These are phyloP conservation scores for Pseudozyma flocculosa DNA, from an alignment of 1,284 basidiomycete genomes.

Conservation along the genomic window DNA sequence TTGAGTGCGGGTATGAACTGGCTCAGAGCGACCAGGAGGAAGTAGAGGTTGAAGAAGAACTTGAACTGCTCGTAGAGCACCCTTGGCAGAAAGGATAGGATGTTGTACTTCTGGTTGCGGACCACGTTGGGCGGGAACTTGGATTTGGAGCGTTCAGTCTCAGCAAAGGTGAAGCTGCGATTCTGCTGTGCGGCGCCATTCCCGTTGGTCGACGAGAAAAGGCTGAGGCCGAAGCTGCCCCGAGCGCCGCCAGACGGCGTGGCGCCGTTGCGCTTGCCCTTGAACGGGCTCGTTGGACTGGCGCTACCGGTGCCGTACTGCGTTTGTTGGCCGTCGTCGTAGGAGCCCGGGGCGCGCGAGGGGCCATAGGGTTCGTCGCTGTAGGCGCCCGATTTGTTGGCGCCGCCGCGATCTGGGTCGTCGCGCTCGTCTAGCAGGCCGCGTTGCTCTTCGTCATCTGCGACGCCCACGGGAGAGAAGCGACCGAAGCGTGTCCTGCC, in stretches of 20 bases:
- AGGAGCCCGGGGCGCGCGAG: background rate
- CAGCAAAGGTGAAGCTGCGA: conserved; percentile 25
- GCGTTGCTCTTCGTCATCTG: conserved; percentile 33
- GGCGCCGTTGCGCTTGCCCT: background rate
- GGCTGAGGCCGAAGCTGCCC: conserved; percentile 8
- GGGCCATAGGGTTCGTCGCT: background rate
- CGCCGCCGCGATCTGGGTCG: conserved; percentile 4
- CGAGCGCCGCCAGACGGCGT: background rate
- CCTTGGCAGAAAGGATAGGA: conserved; percentile 88
- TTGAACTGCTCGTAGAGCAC: conserved; percentile 99
- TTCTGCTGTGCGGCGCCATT: conserved; percentile 13
- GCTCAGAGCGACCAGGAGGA: conserved; percentile 90
- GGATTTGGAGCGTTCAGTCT: conserved; percentile 32
- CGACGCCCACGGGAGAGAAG: conserved; percentile 31
- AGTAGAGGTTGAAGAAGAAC: conserved; percentile 99
- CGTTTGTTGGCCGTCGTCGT: background rate
- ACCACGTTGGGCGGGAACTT: conserved; percentile 74
- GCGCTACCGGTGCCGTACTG: background rate
- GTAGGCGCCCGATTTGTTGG: background rate
- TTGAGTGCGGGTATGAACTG: conserved; percentile 95
- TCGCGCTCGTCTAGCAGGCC: conserved; percentile 25
- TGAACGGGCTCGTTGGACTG: background rate
- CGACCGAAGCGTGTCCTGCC: conserved; percentile 23
- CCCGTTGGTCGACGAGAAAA: conserved; percentile 16
- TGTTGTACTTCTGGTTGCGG: conserved; percentile 96